phyloP scores from a whole-genome alignment of 495 filamentous ascomycete genomes.

The Penicillium pulvis region DNA sequence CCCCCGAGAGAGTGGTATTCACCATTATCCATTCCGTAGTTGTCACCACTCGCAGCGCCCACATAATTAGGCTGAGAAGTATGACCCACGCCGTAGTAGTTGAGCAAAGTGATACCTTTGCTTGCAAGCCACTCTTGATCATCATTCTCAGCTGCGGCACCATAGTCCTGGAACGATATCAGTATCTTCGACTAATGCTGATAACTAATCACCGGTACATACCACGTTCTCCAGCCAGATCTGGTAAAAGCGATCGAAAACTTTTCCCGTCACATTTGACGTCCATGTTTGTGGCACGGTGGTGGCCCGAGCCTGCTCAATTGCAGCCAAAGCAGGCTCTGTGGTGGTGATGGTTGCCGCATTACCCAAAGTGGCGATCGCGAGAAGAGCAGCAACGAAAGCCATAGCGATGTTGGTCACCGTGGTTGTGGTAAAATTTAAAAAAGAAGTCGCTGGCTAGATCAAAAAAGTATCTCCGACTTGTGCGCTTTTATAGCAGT shows the following conservation, averaged over 20 bases:
- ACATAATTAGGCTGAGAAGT: not conserved
- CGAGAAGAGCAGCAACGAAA: not conserved
- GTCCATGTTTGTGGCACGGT: constrained; percentile 42
- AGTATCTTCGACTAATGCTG: not conserved
- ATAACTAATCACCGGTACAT: constrained; percentile 18
- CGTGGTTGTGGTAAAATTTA: no score
- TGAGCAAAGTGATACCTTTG: not conserved
- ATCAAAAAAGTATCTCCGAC: no score
- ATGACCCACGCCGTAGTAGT: not conserved
- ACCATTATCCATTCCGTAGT: not conserved
- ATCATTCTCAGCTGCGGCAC: not conserved
- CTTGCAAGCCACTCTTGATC: not conserved
- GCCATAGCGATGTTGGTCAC: not conserved
- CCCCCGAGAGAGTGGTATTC: not conserved
- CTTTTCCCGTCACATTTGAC: constrained; percentile 57
- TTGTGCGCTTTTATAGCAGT: no score
- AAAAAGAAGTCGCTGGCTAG: no score
- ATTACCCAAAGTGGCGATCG: not conserved
- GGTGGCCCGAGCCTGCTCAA: not conserved
- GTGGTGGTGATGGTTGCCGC: not conserved
- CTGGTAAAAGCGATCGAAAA: constrained; percentile 62
- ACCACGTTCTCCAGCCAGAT: constrained; percentile 73
- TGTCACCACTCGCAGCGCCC: not conserved
- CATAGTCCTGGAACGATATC: not conserved
- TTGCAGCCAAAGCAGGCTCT: not conserved